Evolutionary conservation across 1,284 basidiomycete species (phyloP), one percentile per base, ranked within the genome.

Genomic region (Sanghuangporus weigelae): DNA sequence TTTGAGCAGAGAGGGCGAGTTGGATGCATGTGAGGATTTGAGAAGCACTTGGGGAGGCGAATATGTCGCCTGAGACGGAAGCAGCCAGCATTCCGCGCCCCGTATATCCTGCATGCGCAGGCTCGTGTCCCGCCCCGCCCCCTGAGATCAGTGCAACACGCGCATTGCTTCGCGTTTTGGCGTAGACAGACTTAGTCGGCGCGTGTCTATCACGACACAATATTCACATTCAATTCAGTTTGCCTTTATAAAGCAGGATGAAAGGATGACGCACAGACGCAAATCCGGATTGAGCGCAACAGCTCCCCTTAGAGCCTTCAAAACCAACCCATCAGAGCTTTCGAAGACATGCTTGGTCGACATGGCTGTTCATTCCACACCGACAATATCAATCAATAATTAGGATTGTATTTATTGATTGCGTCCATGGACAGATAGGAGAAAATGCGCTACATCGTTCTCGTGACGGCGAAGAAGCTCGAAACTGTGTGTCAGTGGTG

Each of bases 61-160:
- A 86, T 39, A 86, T 80, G 64, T 87, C 84, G 3, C 87, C 87
- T 21, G 81, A 82, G 7, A 89, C 84, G 12, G 83, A 75, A n/a
- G 79, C 79, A 2, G 74, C 74, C 49, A 89, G 79, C 74, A 89
- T 83, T n/a, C 85, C 85, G 12, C 73, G 67, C 2, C 86, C 85
- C 3, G 84, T 84, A 67, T 80, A 81, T 0, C 79, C 80, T n/a
- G 81, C 81, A 70, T 85, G 80, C 0, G 85, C 83, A n/a, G 87
- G 87, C 71, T 90, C 87, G 68, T 90, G 87, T 6, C 87, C 87
- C 48, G 83, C 82, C 14, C 88, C 87, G 26, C 88, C 87, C 1
- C 87, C 88, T 23, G 82, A 82, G 46, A 89, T 78, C 57, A 89
- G 73, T 7, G 83, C 77, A 2, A 88, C 84, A 46, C 74, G 69